Percentiles rank a stretch among this genome's conserved stretches.
Conservation (phyloP, 2,329 filamentous ascomycete genomes). For the Ambrosiella cleistominuta region DNA sequence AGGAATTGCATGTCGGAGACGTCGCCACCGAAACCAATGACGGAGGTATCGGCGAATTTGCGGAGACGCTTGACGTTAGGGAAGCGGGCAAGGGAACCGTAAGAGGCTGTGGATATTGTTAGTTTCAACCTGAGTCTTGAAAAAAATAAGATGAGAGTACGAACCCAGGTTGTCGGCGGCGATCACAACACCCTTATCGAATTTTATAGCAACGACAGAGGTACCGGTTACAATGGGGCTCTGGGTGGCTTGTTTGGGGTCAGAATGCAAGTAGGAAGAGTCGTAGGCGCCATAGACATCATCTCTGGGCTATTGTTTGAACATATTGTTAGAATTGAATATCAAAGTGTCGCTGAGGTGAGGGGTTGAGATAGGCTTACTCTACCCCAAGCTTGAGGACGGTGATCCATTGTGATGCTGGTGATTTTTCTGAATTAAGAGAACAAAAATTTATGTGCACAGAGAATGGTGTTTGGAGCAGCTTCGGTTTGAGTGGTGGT, state of each 20-base stretch:
- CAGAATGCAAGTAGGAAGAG: constrained; percentile 58
- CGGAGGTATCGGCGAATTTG: constrained; percentile 63
- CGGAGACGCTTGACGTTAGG: constrained; percentile 91
- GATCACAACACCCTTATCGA: constrained; percentile 88
- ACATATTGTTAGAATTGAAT: constrained; percentile 12
- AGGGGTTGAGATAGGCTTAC: constrained; percentile 29
- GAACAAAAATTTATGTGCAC: not conserved
- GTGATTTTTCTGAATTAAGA: not conserved
- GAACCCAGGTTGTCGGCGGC: constrained; percentile 90
- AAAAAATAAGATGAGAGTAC: constrained; percentile 7
- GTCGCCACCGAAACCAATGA: constrained; percentile 91
- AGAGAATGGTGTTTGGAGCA: not conserved
- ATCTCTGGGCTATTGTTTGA: constrained; percentile 59
- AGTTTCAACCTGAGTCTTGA: not conserved
- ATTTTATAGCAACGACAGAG: constrained; percentile 88
- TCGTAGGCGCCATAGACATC: constrained; percentile 95
- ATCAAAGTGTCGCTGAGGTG: not conserved
- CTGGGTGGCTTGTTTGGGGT: constrained; percentile 74
- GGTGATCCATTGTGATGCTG: constrained; percentile 43
- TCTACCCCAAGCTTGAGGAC: constrained; percentile 56
- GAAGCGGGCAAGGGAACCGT: constrained; percentile 92
- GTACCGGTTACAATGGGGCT: constrained; percentile 89
- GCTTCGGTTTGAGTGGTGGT: not conserved
- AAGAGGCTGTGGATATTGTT: constrained; percentile 51
- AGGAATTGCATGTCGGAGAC: constrained; percentile 99